These are phyloP conservation scores for Cladosporium sp. DNA, from an alignment of 2,329 filamentous ascomycete species.

Conservation along the genomic window DNA sequence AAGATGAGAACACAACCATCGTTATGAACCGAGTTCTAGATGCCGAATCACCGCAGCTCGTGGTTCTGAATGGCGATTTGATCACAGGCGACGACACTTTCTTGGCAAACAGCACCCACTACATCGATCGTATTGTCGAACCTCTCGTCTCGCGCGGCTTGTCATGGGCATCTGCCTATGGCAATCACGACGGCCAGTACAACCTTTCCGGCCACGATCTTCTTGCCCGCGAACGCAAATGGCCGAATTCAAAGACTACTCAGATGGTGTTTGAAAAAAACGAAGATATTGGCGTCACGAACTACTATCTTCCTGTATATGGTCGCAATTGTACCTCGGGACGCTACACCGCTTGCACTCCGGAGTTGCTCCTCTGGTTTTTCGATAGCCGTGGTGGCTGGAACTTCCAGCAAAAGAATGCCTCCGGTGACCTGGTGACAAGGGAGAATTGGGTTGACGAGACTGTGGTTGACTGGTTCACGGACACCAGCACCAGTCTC, in stretches of 20 bases:
- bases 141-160: slow-evolving; percentile 58
- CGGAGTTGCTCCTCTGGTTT: slow-evolving; percentile 64
- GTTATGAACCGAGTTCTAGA: slow-evolving; percentile 62
- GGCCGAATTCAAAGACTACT: slow-evolving; percentile 43
- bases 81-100: slow-evolving; percentile 67
- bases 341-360: slow-evolving; percentile 24
- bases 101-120: slow-evolving; percentile 55
- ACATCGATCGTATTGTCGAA: slow-evolving; percentile 60
- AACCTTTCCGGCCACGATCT: slow-evolving; percentile 55
- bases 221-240: slow-evolving; percentile 43
- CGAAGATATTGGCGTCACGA: slow-evolving; percentile 48
- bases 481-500: slow-evolving; percentile 29
- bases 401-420: slow-evolving; percentile 45
- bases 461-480: slow-evolving; percentile 50
- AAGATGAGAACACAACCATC: slow-evolving; percentile 57
- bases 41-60: slow-evolving; percentile 58
- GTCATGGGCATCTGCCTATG: slow-evolving; percentile 68
- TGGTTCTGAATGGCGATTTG: slow-evolving; percentile 70
- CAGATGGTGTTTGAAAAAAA: slow-evolving; percentile 43
- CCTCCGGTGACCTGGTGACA: slow-evolving; percentile 30
- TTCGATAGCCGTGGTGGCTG: slow-evolving; percentile 66
- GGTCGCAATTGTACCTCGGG: slow-evolving; percentile 39
- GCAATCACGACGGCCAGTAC: slow-evolving; percentile 66
- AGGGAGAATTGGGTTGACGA: slow-evolving; percentile 49
- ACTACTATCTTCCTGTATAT: slow-evolving; percentile 58